Evolutionary conservation across 345 rosid species (phyloP).

Genomic region (Streptanthus diversifolius): DNA sequence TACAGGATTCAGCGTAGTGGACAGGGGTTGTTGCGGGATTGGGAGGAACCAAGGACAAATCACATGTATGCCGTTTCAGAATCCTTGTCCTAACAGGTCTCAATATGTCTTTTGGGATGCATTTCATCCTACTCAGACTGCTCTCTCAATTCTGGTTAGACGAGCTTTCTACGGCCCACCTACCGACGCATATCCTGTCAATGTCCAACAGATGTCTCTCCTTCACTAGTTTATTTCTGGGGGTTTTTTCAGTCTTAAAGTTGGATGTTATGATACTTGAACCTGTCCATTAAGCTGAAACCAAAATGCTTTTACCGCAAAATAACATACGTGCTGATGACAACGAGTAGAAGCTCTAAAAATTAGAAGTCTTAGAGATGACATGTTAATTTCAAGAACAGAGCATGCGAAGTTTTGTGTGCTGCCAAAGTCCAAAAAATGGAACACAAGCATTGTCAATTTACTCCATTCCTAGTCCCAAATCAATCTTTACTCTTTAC

Average conservation of each 20-base stretch:
- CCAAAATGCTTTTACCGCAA: slow-evolving; percentile 6
- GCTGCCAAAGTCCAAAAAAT: not conserved
- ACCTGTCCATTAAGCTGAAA: slow-evolving; percentile 7
- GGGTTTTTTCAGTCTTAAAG: not conserved
- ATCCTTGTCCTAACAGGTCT: slow-evolving; percentile 54
- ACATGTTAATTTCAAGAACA: slow-evolving; percentile 18
- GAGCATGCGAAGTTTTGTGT: slow-evolving; percentile 10
- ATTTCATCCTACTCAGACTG: slow-evolving; percentile 85
- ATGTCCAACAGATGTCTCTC: slow-evolving; percentile 66
- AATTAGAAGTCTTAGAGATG: not conserved
- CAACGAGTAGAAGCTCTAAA: slow-evolving; percentile 3
- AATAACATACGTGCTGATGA: slow-evolving; percentile 15
- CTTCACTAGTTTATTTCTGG: slow-evolving; percentile 20
- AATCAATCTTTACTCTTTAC: slow-evolving; percentile 36
- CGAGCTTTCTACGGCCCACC: slow-evolving; percentile 67
- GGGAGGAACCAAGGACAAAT: slow-evolving; percentile 65
- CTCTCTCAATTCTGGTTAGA: slow-evolving; percentile 47
- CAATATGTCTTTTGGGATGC: slow-evolving; percentile 88
- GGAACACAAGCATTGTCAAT: slow-evolving; percentile 16
- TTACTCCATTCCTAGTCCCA: slow-evolving; percentile 5
- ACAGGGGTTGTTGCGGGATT: slow-evolving; percentile 77
- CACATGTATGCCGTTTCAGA: slow-evolving; percentile 60
- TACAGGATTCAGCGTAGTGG: slow-evolving; percentile 67
- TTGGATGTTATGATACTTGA: slow-evolving; percentile 17
- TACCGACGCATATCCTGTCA: slow-evolving; percentile 60